phyloP scores from a whole-genome alignment of 192 early-diverging fungal species.

The Lobulomyces angularis region DNA sequence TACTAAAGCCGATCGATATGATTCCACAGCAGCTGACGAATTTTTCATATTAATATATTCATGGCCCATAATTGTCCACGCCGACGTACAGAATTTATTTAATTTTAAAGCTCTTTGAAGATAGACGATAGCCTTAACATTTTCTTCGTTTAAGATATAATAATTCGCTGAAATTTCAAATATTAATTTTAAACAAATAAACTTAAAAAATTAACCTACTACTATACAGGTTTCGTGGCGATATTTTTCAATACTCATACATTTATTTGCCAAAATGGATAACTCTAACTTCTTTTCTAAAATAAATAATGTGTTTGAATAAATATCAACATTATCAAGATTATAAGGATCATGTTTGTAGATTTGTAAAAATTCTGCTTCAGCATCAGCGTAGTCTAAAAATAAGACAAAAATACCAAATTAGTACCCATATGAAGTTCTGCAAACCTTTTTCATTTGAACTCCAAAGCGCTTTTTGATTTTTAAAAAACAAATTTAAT shows the following conservation, averaged over 20 bases:
- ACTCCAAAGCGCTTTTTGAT: too few relatives aligned
- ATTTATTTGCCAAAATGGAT: constrained; percentile 62
- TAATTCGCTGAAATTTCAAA: constrained; percentile 63
- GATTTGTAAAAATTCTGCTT: constrained; percentile 55
- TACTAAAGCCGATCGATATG: too few relatives aligned
- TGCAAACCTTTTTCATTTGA: too few relatives aligned
- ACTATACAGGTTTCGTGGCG: constrained; percentile 70
- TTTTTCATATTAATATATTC: constrained; percentile 90
- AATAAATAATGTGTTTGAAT: constrained; percentile 79
- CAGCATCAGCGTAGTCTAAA: constrained; percentile 61
- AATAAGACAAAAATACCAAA: constrained; percentile 3
- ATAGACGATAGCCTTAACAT: constrained; percentile 72
- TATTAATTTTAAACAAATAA: constrained; percentile 4
- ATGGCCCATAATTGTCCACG: constrained; percentile 91
- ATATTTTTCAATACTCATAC: constrained; percentile 59
- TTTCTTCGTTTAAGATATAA: constrained; percentile 66
- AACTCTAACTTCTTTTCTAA: constrained; percentile 59
- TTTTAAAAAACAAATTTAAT: too few relatives aligned
- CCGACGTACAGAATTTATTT: constrained; percentile 56
- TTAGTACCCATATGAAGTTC: too few relatives aligned
- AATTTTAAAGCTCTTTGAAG: constrained; percentile 77
- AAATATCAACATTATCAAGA: constrained; percentile 70
- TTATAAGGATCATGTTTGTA: constrained; percentile 59
- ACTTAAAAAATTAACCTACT: constrained; percentile 11
- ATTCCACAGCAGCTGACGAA: constrained; percentile 73